Evolutionary conservation across 768 basidiomycete species (phyloP).

Genomic region (Lanmaoa pseudosensibilis): DNA sequence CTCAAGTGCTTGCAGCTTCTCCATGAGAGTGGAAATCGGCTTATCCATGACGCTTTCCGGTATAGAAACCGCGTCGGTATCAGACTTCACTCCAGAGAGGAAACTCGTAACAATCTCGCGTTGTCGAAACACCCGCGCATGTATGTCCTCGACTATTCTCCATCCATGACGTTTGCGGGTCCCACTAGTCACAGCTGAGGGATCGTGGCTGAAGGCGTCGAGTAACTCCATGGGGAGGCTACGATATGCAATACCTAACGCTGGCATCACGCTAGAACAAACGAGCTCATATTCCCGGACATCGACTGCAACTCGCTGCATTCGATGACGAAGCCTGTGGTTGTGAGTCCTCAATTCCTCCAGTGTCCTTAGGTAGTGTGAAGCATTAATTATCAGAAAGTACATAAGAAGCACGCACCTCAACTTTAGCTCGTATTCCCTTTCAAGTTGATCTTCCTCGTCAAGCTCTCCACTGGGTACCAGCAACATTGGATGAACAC

Average conservation of each 20-base stretch:
- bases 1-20: conserved; percentile 52
- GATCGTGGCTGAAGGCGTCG: conserved; percentile 76
- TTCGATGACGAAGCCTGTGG: conserved; percentile 62
- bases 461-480: conserved; percentile 43
- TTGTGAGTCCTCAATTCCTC: conserved; percentile 62
- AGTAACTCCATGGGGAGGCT: conserved; percentile 64
- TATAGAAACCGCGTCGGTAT: conserved; percentile 4
- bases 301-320: conserved; percentile 61
- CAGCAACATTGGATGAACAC: conserved; percentile 31
- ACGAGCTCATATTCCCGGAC: conserved; percentile 67
- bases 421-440: conserved; percentile 52
- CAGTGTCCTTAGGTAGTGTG: conserved; percentile 47
- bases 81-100: conserved; percentile 28
- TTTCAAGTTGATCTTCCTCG: conserved; percentile 44
- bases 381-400: neutral
- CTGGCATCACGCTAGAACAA: conserved; percentile 50
- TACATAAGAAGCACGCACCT: conserved; percentile 18
- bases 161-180: conserved; percentile 64
- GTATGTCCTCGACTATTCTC: conserved; percentile 76
- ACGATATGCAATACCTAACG: conserved; percentile 47
- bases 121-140: conserved; percentile 61
- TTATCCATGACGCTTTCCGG: conserved; percentile 50
- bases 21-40: conserved; percentile 51
- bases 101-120: conserved; percentile 54
- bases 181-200: conserved; percentile 67